Base-by-base conservation (phyloP, 2,329 filamentous ascomycete species). In the Calonectria pteridis region DNA sequence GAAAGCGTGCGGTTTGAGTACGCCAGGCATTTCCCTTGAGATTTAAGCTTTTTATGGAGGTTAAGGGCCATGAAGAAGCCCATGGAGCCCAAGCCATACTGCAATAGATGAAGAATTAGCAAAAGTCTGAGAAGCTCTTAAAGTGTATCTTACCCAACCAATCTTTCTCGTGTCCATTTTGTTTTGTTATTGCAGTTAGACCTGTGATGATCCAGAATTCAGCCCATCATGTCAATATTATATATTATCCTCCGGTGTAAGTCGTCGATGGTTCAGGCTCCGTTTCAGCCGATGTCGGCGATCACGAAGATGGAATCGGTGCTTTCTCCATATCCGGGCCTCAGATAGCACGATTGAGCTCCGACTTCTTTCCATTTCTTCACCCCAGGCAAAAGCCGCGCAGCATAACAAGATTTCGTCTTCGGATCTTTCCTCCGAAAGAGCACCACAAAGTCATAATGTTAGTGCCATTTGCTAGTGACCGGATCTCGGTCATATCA, bases 31-130 rank as follows among this genome's bases (percentile, higher is more conserved):
- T 26, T 28, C n/a, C 55, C 55, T 40, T 40, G 33, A 20, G 55
- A 62, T 20, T 62, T 40, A 11, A 62, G 55, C 13, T 62, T 18
- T 16, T 62, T 40, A 13, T 62, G 55, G 23, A 62, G 55, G 55
- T 62, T 62, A 16, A 40, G 35, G 23, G 55, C 55, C 55, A 62
- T 62, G 9, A 62, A 62, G 55, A 62, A 62, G n/a, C 55, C 55
- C 55, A 62, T 62, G 7, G 55, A 62, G 1, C 55, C 55, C 14
- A 62, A 16, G 14, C 55, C 55, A 23, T 62, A 62, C 55, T 62
- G 26, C 20, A 16, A 62, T 18, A 26, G 13, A 10, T 4, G 3
- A 3, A 10, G 13, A 2, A 20, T 62, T 28, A 62, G 55, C 7
- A 29, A 40, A 37, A 6, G 7, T 6, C 23, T 4, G 2, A 26